phyloP scores from a whole-genome alignment of 2,329 filamentous ascomycete species.

The Alternaria gansuensis region DNA sequence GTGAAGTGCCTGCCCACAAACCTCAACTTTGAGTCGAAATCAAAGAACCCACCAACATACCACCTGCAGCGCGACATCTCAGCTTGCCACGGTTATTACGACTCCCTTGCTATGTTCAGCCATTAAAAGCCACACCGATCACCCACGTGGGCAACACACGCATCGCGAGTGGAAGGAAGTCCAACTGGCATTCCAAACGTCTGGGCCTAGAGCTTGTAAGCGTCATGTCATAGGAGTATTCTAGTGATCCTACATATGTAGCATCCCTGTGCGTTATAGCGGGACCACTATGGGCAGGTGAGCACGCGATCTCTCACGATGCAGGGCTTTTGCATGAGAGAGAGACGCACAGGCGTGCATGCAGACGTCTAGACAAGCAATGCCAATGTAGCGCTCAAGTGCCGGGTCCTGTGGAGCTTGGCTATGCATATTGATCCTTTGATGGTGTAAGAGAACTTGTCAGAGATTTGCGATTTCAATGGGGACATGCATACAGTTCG shows the following conservation, averaged over 20 bases:
- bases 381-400: conserved; percentile 13
- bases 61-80: neutral
- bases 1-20: conserved; percentile 4
- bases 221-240: conserved; percentile 7
- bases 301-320: conserved; percentile 15
- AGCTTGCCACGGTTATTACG: neutral
- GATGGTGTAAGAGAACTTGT: conserved; percentile 1
- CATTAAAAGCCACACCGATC: conserved; percentile 2
- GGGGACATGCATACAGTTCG: neutral
- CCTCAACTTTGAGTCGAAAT: conserved; percentile 13
- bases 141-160: conserved; percentile 16
- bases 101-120: neutral
- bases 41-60: neutral
- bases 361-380: conserved; percentile 7
- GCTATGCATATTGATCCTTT: conserved; percentile 21
- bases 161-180: conserved; percentile 6
- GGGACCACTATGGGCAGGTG: conserved; percentile 17
- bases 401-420: conserved; percentile 12
- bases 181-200: neutral
- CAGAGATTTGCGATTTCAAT: neutral
- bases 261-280: conserved; percentile 3
- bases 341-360: neutral
- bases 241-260: neutral
- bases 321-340: neutral
- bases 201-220: conserved; percentile 4